phyloP scores from a whole-genome alignment of 495 filamentous ascomycete species.

The Ramalina intermedia region DNA sequence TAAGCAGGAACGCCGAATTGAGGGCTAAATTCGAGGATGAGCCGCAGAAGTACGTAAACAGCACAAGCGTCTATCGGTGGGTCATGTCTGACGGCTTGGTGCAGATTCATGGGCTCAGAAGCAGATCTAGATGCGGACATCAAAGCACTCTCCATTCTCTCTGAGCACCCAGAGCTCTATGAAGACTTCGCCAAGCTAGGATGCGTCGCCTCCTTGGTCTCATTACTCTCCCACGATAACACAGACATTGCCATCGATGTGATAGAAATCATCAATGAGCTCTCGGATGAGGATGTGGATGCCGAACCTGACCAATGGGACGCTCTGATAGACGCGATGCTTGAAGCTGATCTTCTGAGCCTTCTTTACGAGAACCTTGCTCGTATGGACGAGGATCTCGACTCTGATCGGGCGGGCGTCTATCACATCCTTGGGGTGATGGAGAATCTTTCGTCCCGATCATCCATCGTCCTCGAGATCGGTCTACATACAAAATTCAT shows the following conservation, averaged over 20 bases:
- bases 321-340: conserved; percentile 60
- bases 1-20: conserved; percentile 83
- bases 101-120: conserved; percentile 66
- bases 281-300: conserved; percentile 88
- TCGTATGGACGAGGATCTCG: conserved; percentile 66
- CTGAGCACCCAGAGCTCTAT: conserved; percentile 78
- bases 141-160: conserved; percentile 74
- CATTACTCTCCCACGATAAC: conserved; percentile 84
- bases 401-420: conserved; percentile 67
- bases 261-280: conserved; percentile 78
- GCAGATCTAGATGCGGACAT: conserved; percentile 85
- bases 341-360: conserved; percentile 69
- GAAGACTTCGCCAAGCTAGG: conserved; percentile 69
- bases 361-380: conserved; percentile 71
- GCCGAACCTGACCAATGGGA: conserved; percentile 77
- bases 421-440: conserved; percentile 77
- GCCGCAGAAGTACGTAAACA: conserved; percentile 60
- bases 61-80: not conserved
- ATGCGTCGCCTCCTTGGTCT: conserved; percentile 59
- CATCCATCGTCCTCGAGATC: conserved; percentile 43
- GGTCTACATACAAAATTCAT: conserved; percentile 51
- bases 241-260: conserved; percentile 90
- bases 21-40: conserved; percentile 76
- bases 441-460: conserved; percentile 71
- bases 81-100: conserved; percentile 6